phyloP scores from a whole-genome alignment of 495 filamentous ascomycete genomes.

The Hypoxylon lenormandii region DNA sequence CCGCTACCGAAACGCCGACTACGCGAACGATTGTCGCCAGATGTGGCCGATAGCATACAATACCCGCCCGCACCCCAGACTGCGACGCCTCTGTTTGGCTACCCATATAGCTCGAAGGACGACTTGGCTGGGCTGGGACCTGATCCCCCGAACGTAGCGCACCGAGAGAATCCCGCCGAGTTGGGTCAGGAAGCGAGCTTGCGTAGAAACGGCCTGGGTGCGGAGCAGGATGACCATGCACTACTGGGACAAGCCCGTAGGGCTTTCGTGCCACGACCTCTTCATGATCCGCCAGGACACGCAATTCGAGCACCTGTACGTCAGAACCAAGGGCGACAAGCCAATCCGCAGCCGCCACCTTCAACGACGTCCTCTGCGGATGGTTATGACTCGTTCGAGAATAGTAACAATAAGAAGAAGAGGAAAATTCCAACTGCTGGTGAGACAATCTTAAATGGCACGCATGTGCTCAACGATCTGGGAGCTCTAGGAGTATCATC shows the following conservation, averaged over 20 bases:
- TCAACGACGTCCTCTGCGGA: slow-evolving; percentile 73
- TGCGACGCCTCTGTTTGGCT: slow-evolving; percentile 78
- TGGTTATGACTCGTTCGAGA: slow-evolving; percentile 97
- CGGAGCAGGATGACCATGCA: slow-evolving; percentile 57
- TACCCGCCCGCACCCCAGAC: slow-evolving; percentile 79
- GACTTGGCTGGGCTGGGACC: slow-evolving; percentile 46
- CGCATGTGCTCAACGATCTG: slow-evolving; percentile 66
- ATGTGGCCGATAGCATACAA: slow-evolving; percentile 82
- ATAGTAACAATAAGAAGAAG: slow-evolving; percentile 99
- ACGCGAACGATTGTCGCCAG: slow-evolving; percentile 83
- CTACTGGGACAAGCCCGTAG: slow-evolving; percentile 47
- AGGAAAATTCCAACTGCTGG: slow-evolving; percentile 94
- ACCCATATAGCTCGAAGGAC: slow-evolving; percentile 68
- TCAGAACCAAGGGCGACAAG: slow-evolving; percentile 54
- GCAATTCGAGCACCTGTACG: slow-evolving; percentile 44
- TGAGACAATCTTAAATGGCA: slow-evolving; percentile 65
- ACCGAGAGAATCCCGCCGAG: slow-evolving; percentile 51
- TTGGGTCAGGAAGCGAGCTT: slow-evolving; percentile 45
- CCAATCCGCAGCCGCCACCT: slow-evolving; percentile 59
- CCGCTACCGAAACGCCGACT: slow-evolving; percentile 89
- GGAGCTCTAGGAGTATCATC: slow-evolving; percentile 40
- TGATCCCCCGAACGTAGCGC: slow-evolving; percentile 34
- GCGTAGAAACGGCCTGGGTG: slow-evolving; percentile 49
- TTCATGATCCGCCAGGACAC: slow-evolving; percentile 46
- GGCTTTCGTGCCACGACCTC: slow-evolving; percentile 42